Evolutionary conservation across 108 stramenopile genomes (phyloP).

Genomic region (Pelagomonas calceolata): DNA sequence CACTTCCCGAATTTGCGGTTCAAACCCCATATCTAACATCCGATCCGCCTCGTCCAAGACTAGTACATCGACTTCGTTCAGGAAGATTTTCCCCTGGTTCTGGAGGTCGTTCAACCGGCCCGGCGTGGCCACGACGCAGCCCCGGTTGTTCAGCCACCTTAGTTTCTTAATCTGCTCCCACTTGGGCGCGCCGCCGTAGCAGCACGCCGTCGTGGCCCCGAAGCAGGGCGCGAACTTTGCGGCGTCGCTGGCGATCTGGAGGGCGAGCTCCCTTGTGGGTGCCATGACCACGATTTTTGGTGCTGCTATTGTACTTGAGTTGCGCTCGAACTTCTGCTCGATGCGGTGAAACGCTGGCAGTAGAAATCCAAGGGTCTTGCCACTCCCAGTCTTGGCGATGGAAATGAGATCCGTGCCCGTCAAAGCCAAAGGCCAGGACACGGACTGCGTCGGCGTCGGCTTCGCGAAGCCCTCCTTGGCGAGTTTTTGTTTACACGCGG

Average conservation of each 20-base stretch:
- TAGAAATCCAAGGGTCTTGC: slow-evolving; percentile 48
- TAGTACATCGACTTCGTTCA: slow-evolving; percentile 58
- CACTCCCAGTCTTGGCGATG: slow-evolving; percentile 50
- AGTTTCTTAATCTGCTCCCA: slow-evolving; percentile 63
- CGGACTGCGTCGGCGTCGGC: slow-evolving; percentile 40
- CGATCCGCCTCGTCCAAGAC: slow-evolving; percentile 95
- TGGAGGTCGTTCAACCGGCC: slow-evolving; percentile 88
- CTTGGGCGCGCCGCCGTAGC: slow-evolving; percentile 68
- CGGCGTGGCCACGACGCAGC: slow-evolving; percentile 85
- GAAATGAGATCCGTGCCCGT: slow-evolving; percentile 45
- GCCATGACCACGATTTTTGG: slow-evolving; percentile 43
- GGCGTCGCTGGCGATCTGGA: slow-evolving; percentile 40
- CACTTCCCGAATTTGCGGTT: slow-evolving; percentile 22
- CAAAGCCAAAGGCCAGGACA: slow-evolving; percentile 47
- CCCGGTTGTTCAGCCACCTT: slow-evolving; percentile 52
- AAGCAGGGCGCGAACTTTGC: slow-evolving; percentile 25
- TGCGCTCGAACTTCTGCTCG: slow-evolving; percentile 3
- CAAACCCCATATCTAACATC: slow-evolving; percentile 53
- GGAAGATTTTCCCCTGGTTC: slow-evolving; percentile 60
- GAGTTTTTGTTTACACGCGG: too few species aligned
- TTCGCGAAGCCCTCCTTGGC: slow-evolving; percentile 5
- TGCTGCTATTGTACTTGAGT: background rate
- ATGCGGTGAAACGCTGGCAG: slow-evolving; percentile 32
- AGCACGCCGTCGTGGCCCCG: slow-evolving; percentile 20
- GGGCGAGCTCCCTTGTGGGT: slow-evolving; percentile 46